These are phyloP conservation scores for Pleurotus citrinopileatus DNA, from an alignment of 768 basidiomycete genomes.

Conservation along the genomic window DNA sequence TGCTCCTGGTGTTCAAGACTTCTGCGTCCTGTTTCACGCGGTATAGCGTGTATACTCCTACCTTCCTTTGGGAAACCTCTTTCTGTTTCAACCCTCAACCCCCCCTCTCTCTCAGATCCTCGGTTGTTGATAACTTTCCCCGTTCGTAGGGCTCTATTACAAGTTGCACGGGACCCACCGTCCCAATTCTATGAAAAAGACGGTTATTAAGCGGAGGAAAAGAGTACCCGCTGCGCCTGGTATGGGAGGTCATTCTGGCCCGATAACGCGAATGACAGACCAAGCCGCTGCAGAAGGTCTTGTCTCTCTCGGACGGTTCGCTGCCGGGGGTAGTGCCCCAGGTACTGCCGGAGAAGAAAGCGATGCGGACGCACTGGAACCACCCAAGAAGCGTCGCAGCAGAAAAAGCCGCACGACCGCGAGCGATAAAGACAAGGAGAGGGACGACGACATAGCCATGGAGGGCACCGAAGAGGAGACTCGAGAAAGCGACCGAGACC, in stretches of 20 bases:
- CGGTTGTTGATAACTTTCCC: slow-evolving; percentile 17
- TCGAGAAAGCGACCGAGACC: slow-evolving; percentile 19
- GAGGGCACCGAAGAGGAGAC: slow-evolving; percentile 34
- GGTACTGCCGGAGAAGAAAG: slow-evolving; percentile 35
- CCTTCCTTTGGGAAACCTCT: slow-evolving; percentile 4
- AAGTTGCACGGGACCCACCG: slow-evolving; percentile 97
- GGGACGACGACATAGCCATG: slow-evolving; percentile 48
- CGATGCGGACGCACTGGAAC: slow-evolving; percentile 37
- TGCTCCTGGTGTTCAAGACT: slow-evolving; percentile 9
- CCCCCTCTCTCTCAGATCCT: not conserved
- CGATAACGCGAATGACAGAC: slow-evolving; percentile 56
- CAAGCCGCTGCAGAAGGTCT: slow-evolving; percentile 89
- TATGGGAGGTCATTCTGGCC: slow-evolving; percentile 20
- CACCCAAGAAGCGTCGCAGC: slow-evolving; percentile 60
- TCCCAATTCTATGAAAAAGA: slow-evolving; percentile 98
- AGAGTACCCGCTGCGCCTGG: slow-evolving; percentile 90
- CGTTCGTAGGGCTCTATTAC: slow-evolving; percentile 83
- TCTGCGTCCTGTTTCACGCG: slow-evolving; percentile 12
- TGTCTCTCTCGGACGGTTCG: slow-evolving; percentile 71
- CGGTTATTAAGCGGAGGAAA: slow-evolving; percentile 97
- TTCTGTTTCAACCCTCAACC: slow-evolving; percentile 11
- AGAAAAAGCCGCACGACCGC: slow-evolving; percentile 28
- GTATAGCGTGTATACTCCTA: not conserved
- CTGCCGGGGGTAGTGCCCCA: slow-evolving; percentile 29
- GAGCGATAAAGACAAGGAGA: slow-evolving; percentile 20